Base-by-base conservation (phyloP, 768 basidiomycete species). In the Erythrobasidium yunnanense region DNA sequence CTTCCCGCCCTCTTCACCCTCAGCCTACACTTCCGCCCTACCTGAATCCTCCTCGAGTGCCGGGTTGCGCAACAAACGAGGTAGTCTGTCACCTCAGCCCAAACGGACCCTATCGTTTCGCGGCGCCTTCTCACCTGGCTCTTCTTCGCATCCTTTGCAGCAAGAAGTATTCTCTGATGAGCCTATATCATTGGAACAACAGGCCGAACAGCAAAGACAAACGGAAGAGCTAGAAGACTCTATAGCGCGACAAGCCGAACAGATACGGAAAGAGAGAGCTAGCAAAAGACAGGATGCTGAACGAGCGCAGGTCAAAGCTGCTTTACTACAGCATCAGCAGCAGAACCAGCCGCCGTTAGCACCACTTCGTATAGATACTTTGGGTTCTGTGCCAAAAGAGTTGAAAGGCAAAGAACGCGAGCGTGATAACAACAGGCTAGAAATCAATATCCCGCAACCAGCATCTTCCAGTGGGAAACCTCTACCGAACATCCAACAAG, bases 211-310 rank as follows among this genome's bases (percentile, higher is more conserved):
- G 52, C 32, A 66, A 47, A 27, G 56, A 2, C 27, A 66, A 55
- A 54, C 54, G 15, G 66, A 66, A 20, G 58, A 57, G 35, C 42
- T 68, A 23, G 49, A 63, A n/a, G 67, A 68, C 22, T 52, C 67
- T 2, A 68, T 68, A 5, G 60, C 57, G 5, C 52, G 50, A 33
- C 49, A 68, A 33, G 67, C 67, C 23, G 67, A 68, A 18, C 65
- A 34, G n/a, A 68, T 68, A 22, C 57, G 67, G 6, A 68, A 65
- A 54, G 67, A 68, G 58, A 47, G 67, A 11, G 20, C 33, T 22
- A 42, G 56, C 25, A 66, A 54, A 27, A 20, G 42, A 4, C 38
- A 25, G 47, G 54, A 66, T 17, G 4, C 52, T 7, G 23, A 56
- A 27, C 65, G 54, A 15, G 51, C 65, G 5, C 34, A 66, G 18